These are phyloP conservation scores for Cystobasidium tubakii DNA, from an alignment of 768 basidiomycete species.

Conservation along the genomic window DNA sequence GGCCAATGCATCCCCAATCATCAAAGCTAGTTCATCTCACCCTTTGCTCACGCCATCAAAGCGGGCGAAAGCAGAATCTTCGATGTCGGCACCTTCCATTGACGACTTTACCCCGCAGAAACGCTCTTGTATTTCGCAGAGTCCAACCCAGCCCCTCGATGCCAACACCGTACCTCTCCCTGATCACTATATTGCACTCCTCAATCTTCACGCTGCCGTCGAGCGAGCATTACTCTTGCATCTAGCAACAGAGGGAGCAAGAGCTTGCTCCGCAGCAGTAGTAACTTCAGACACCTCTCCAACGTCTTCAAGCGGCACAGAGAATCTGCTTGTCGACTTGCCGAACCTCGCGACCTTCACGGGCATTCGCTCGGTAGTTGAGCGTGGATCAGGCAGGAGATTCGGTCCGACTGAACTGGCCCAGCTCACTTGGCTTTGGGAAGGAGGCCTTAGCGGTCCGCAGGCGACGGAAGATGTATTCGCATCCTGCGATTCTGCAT, in stretches of 20 bases:
- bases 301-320: constrained; percentile 28
- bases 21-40: constrained; percentile 8
- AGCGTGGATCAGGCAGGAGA: constrained; percentile 35
- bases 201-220: constrained; percentile 43
- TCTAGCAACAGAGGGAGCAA: constrained; percentile 41
- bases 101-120: neutral
- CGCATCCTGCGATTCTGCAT: neutral
- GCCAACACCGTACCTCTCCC: constrained; percentile 26
- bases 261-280: constrained; percentile 27
- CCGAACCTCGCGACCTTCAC: constrained; percentile 36
- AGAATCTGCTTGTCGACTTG: constrained; percentile 37
- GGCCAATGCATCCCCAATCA: constrained; percentile 1
- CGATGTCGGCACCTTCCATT: neutral
- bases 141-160: neutral
- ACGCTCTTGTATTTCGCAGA: neutral
- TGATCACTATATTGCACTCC: constrained; percentile 34
- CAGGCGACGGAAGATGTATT: neutral
- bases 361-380: constrained; percentile 37
- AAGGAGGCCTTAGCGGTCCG: constrained; percentile 28
- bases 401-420: constrained; percentile 41
- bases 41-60: constrained; percentile 30
- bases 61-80: neutral
- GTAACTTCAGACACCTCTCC: constrained; percentile 33
- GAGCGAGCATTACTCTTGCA: constrained; percentile 44
- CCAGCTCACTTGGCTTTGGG: constrained; percentile 44